Conservation (phyloP, 2,329 filamentous ascomycete species). For the Ophiostoma ips region DNA sequence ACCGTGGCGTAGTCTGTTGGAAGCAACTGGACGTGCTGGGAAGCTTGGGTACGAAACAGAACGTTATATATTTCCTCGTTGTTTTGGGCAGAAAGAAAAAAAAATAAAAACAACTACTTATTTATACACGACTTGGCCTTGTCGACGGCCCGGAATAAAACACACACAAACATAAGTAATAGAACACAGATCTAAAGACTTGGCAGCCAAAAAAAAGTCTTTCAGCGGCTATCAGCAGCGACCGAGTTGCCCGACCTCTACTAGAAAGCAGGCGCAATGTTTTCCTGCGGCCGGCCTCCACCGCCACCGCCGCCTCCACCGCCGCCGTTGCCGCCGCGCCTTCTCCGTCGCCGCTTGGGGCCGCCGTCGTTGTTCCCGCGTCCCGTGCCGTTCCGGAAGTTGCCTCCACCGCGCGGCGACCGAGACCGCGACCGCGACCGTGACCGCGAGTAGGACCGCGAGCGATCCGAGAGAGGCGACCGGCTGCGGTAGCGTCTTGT, state of each 20-base stretch:
- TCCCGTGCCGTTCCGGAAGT: not conserved
- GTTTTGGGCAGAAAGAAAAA: no score
- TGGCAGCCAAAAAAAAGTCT: no score
- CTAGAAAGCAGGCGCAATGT: not conserved
- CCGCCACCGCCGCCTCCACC: not conserved
- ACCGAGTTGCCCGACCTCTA: not conserved
- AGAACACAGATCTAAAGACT: no score
- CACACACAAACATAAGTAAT: no score
- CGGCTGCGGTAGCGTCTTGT: slow-evolving; percentile 30
- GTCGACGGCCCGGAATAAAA: no score
- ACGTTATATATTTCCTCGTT: no score
- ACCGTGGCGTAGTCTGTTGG: no score
- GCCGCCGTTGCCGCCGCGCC: not conserved
- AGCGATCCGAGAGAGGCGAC: slow-evolving; percentile 26
- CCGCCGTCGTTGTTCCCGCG: not conserved
- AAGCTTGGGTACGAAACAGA: no score
- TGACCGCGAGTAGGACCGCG: slow-evolving; percentile 17
- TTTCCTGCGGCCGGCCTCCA: not conserved
- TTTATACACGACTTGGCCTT: no score
- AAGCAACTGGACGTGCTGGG: no score
- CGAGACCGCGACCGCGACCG: slow-evolving; percentile 2
- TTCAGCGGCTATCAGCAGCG: not conserved
- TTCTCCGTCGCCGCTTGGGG: slow-evolving; percentile 1
- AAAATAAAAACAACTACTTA: no score
- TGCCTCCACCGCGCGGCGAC: not conserved